Conservation (phyloP, 1,139 yeast genomes). For the Blastobotrys ciferrii region DNA sequence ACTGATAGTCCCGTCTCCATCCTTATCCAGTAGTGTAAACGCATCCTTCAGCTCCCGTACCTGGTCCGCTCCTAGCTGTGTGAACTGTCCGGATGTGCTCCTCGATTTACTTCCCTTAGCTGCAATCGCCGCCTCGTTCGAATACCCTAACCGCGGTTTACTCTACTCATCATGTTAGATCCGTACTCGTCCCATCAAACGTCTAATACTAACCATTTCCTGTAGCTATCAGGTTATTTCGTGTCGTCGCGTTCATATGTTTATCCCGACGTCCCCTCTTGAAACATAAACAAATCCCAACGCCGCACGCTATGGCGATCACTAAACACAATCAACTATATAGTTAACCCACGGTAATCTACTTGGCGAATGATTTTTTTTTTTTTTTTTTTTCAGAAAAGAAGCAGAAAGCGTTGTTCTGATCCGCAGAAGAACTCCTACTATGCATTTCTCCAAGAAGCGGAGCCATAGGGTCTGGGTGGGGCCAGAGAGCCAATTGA, state of each 20-base stretch:
- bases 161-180: neutral
- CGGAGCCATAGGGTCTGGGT: too few relatives aligned
- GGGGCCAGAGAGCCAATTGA: too few relatives aligned
- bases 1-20: conserved; percentile 69
- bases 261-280: neutral
- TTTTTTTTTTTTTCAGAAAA: too few relatives aligned
- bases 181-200: neutral
- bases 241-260: neutral
- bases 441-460: too few relatives aligned
- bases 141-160: conserved; percentile 20
- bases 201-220: conserved; percentile 1
- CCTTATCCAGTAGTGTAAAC: conserved; percentile 73
- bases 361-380: too few relatives aligned
- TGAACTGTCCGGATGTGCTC: conserved; percentile 35
- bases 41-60: conserved; percentile 50
- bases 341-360: neutral
- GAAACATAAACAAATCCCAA: conserved; percentile 3
- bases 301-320: conserved; percentile 3
- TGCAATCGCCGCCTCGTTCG: conserved; percentile 12
- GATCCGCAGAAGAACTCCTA: too few relatives aligned
- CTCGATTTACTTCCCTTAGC: conserved; percentile 6
- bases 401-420: too few relatives aligned
- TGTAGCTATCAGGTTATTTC: neutral
- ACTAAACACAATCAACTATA: neutral
- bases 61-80: conserved; percentile 38